Percentiles rank a stretch among this genome's conserved stretches.
These are phyloP conservation scores for Ceratobasidium sp. DNA, from an alignment of 1,284 basidiomycete species.

Conservation along the genomic window DNA sequence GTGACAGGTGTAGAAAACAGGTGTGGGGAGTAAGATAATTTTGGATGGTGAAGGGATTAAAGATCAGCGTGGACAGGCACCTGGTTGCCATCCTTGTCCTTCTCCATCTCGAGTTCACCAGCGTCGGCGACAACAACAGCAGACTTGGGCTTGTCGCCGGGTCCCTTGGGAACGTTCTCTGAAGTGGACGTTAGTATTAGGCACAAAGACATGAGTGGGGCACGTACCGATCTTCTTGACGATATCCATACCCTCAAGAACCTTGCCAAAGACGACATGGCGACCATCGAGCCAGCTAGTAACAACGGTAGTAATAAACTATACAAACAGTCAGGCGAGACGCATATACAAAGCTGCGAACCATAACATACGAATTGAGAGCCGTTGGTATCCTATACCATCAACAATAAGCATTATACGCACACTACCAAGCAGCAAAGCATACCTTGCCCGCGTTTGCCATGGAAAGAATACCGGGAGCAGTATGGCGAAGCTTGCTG, in stretches of 20 bases:
- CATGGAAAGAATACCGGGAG: constrained; percentile 90
- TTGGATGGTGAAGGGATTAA: constrained; percentile 61
- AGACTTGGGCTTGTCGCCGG: constrained; percentile 76
- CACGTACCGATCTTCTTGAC: constrained; percentile 78
- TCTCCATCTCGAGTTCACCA: constrained; percentile 80
- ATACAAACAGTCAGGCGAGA: constrained; percentile 45
- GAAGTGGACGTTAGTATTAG: constrained; percentile 28
- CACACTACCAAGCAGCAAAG: constrained; percentile 1
- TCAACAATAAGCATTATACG: constrained; percentile 54
- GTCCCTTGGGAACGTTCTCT: constrained; percentile 80
- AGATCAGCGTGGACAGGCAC: constrained; percentile 94
- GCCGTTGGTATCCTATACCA: constrained; percentile 63
- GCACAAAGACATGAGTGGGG: background rate
- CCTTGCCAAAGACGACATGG: constrained; percentile 92
- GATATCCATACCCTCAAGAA: constrained; percentile 91
- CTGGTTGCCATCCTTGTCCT: constrained; percentile 81
- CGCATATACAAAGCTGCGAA: constrained; percentile 44
- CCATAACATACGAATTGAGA: constrained; percentile 78
- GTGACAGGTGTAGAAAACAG: constrained; percentile 31
- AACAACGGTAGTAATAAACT: constrained; percentile 87
- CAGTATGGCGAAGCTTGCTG: constrained; percentile 91
- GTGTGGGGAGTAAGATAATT: constrained; percentile 28
- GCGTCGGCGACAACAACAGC: constrained; percentile 84
- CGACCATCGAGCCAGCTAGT: constrained; percentile 84
- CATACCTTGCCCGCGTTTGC: constrained; percentile 77